Evolutionary conservation across 164 flowering plant species (phyloP).

Genomic region (Aristolochia contorta): DNA sequence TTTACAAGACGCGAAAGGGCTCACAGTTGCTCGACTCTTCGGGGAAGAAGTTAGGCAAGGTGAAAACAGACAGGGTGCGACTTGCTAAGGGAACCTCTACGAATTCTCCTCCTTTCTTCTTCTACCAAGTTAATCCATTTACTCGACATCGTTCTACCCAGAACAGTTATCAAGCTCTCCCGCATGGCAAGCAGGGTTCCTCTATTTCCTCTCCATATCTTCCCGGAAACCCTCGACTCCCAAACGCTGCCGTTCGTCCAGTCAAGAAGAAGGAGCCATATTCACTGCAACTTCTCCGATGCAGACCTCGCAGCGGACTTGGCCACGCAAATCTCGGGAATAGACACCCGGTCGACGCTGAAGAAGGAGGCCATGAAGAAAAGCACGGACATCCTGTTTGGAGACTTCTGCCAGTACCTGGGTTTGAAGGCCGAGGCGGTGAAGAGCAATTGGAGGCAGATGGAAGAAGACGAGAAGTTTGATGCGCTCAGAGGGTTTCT

Average conservation of each 20-base stretch:
- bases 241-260: conserved; percentile 8
- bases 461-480: conserved; percentile 50
- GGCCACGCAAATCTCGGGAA: conserved; percentile 30
- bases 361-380: conserved; percentile 58
- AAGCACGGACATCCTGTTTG: conserved; percentile 50
- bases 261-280: conserved; percentile 9
- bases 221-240: conserved; percentile 11
- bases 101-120: too few relatives aligned
- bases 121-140: too few relatives aligned
- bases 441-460: conserved; percentile 41
- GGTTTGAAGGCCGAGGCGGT: conserved; percentile 32
- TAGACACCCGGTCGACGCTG: conserved; percentile 23
- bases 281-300: conserved; percentile 26
- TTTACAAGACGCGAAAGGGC: too few relatives aligned
- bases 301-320: conserved; percentile 39
- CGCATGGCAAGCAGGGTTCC: conserved; percentile 23
- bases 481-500: conserved; percentile 50
- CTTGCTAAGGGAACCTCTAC: too few relatives aligned
- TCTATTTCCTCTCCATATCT: conserved; percentile 9
- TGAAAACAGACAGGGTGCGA: too few relatives aligned
- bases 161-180: too few relatives aligned
- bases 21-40: too few relatives aligned
- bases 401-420: conserved; percentile 38
- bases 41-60: too few relatives aligned
- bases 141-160: too few relatives aligned